Conservation (phyloP, 805 yeast genomes). For the Candida pseudofarinosa region DNA sequence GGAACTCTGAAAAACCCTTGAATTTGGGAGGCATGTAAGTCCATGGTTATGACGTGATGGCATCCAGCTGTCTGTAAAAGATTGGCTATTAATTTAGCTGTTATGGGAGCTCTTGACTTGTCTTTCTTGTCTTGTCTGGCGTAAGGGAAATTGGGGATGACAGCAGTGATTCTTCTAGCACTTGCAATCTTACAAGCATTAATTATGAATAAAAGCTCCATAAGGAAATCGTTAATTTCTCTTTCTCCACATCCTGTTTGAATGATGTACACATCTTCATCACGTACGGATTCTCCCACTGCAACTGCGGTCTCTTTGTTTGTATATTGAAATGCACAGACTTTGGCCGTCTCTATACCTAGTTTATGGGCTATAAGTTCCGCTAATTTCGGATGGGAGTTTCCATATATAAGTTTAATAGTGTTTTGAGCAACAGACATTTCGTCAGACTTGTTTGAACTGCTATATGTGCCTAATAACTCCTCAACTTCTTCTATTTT, state of each 20-base stretch:
- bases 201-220: slow-evolving; percentile 73
- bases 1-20: slow-evolving; percentile 84
- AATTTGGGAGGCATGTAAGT: slow-evolving; percentile 82
- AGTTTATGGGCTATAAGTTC: slow-evolving; percentile 61
- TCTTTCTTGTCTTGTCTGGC: slow-evolving; percentile 90
- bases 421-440: slow-evolving; percentile 36
- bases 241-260: slow-evolving; percentile 78
- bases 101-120: slow-evolving; percentile 79
- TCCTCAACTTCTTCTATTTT: neutral
- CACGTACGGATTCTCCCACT: slow-evolving; percentile 77
- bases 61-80: slow-evolving; percentile 82
- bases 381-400: slow-evolving; percentile 85
- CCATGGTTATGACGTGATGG: slow-evolving; percentile 84
- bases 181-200: slow-evolving; percentile 81
- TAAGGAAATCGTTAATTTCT: slow-evolving; percentile 65
- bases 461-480: neutral
- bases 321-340: slow-evolving; percentile 80
- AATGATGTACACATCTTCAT: slow-evolving; percentile 76
- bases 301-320: slow-evolving; percentile 84
- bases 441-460: neutral
- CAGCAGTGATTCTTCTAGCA: slow-evolving; percentile 79
- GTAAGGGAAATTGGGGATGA: slow-evolving; percentile 78
- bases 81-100: slow-evolving; percentile 82
- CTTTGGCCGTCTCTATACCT: slow-evolving; percentile 64
- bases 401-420: slow-evolving; percentile 53